Base-by-base conservation (phyloP, 1,284 basidiomycete species). In the Boletellus deceptivus region DNA sequence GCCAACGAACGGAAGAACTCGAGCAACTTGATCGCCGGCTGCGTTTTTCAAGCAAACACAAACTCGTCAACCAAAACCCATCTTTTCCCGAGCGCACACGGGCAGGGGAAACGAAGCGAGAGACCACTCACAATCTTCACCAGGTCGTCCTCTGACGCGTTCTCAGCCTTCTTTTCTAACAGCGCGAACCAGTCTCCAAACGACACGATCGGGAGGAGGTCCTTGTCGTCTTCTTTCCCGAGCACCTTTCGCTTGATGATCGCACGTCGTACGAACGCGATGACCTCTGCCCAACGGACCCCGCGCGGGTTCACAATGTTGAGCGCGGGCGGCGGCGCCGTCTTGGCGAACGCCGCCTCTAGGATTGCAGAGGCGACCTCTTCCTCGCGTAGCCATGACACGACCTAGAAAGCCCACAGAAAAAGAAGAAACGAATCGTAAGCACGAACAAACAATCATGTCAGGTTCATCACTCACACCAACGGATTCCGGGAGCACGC, bases 1-100 rank as follows among this genome's bases (percentile, higher is more conserved):
- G 58, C 40, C 25, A 62, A 29, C 17, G 27, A 20, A 5, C 61
- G 62, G 50, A 67, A 58, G 36, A 57, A 68, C 18, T 59, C 58
- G 20, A 69, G 57, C 5, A 67, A 10, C 43, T 69, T 67, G 46
- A 68, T 68, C 0, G 51, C 67, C 10, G 67, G 64, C 64, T 67
- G 24, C 10, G 20, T 35, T 33, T 33, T 29, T 31, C 10, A 31
- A 11, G 11, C 4, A 31, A 31, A 31, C 2, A 2, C 31, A 14
- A 33, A 33, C 31, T 2, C 29, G 29, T 31, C 29, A 31, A 8
- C 29, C 29, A 13, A 29, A n/a, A 13, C 29, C 29, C 9, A 31
- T 10, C 29, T 4, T 31, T 31, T 31, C 9, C 29, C 11, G 13
- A 11, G 29, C 29, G 11, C 11, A 13, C 29, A 31, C n/a, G 7